Conservation (phyloP, 2,329 filamentous ascomycete genomes). For the Didymella exigua region DNA sequence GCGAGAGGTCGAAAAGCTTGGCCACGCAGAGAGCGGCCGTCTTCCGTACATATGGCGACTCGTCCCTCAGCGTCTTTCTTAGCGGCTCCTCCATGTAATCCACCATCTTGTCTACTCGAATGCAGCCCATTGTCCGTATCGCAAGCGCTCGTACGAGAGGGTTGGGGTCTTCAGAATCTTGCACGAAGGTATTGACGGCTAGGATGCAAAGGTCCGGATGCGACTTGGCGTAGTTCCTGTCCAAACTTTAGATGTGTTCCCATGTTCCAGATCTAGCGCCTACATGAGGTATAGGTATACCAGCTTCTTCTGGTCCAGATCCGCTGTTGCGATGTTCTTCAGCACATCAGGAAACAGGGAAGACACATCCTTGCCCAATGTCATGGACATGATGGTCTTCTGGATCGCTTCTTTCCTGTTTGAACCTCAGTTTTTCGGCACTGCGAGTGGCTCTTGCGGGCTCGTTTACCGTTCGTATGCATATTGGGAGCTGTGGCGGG, state of each 20-base stretch:
- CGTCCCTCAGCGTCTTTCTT: conserved; percentile 92
- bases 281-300: conserved; percentile 96
- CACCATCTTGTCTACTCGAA: conserved; percentile 98
- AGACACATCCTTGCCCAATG: conserved; percentile 96
- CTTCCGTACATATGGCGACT: conserved; percentile 97
- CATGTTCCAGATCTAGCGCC: neutral
- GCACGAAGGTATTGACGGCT: conserved; percentile 98
- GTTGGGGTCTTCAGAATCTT: conserved; percentile 98
- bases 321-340: conserved; percentile 95
- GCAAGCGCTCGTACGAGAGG: conserved; percentile 92
- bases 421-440: conserved; percentile 40
- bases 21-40: conserved; percentile 97
- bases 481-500: conserved; percentile 81
- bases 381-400: conserved; percentile 99
- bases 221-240: conserved; percentile 98
- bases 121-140: conserved; percentile 98
- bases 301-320: conserved; percentile 98
- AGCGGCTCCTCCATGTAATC: conserved; percentile 99
- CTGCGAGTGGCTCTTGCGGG: neutral
- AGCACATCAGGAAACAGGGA: conserved; percentile 95
- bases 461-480: conserved; percentile 79
- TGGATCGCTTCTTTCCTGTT: conserved; percentile 93
- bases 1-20: conserved; percentile 95
- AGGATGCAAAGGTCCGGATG: conserved; percentile 98
- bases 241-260: conserved; percentile 8